Evolutionary conservation across 495 filamentous ascomycete genomes (phyloP), one percentile per base, ranked within the genome.

Genomic region (Neurospora tetrasperma): DNA sequence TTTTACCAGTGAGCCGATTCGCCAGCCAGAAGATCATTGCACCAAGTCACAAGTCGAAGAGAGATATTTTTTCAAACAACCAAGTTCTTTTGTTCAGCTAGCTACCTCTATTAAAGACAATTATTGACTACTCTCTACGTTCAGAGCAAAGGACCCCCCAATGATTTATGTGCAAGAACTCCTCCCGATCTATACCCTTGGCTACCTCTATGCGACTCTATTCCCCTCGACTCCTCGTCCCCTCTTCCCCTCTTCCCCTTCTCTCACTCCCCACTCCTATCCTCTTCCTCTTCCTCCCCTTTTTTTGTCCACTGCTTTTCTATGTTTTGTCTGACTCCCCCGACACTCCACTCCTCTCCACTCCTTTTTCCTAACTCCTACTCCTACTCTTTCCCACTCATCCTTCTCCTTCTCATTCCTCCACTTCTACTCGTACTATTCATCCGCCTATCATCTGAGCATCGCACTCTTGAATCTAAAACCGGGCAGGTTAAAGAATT

Each of bases 61-160:
- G 40, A 8, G 11, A 35, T 35, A 4, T 35, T 5, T 38, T 62
- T 62, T 62, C 16, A 62, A 62, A 62, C 54, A 62, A 62, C 54
- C 54, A 62, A 62, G 54, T 62, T 62, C 54, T 62, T 35, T 62
- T 62, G 54, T 62, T 62, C 54, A 62, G 54, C 54, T 62, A 62
- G 54, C 54, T 62, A 38, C 35, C 35, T 38, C 35, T 38, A 62
- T 62, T 62, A 62, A 62, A 62, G 54, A 62, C 54, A 62, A 62
- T 62, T 62, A 62, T 62, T 62, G 54, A 62, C 54, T 35, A 62
- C 54, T 7, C 54, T 62, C 54, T 35, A 35, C 16, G 54, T 62
- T 42, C 14, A 62, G 54, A 54, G 54, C 54, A 62, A 62, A 62
- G 54, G 54, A 62, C 54, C 14, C 54, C 54, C 54, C 27, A 27